These are phyloP conservation scores for Nitzschia putrida DNA, from an alignment of 108 stramenopile species.

Conservation along the genomic window DNA sequence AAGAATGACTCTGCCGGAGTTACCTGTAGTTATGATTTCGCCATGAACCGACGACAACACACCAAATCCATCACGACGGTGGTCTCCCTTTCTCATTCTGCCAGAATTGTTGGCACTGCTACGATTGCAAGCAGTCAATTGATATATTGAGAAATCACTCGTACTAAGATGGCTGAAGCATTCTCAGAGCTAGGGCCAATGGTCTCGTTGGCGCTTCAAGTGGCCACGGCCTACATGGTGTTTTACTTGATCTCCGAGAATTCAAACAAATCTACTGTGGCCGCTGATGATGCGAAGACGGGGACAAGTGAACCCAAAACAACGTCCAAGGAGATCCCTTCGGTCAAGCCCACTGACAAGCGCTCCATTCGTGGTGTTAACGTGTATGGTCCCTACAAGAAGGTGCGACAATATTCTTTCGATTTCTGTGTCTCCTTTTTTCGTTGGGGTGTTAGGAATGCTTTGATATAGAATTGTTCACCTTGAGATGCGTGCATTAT, in stretches of 20 bases:
- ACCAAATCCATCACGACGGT: too few relatives aligned
- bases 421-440: slow-evolving; percentile 1
- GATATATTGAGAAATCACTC: too few relatives aligned
- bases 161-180: too few relatives aligned
- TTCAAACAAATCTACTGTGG: not conserved
- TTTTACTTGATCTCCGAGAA: not conserved
- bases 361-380: slow-evolving; percentile 13
- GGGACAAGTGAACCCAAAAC: not conserved
- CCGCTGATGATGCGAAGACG: not conserved
- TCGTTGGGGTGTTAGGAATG: too few relatives aligned
- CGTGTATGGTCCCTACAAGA: slow-evolving; percentile 19
- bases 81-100: too few relatives aligned
- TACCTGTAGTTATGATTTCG: too few relatives aligned
- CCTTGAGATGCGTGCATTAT: not conserved
- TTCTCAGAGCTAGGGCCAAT: not conserved
- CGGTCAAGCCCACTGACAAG: not conserved
- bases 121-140: too few relatives aligned
- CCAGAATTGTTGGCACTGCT: too few relatives aligned
- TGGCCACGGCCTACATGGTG: slow-evolving; percentile 11
- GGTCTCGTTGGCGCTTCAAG: slow-evolving; percentile 2
- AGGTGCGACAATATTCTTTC: slow-evolving; percentile 4
- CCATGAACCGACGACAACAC: too few relatives aligned
- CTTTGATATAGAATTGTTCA: too few relatives aligned
- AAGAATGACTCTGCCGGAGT: too few relatives aligned
- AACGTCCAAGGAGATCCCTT: not conserved